These are phyloP conservation scores for Apiotrichum gamsii DNA, from an alignment of 1,284 basidiomycete genomes.

Conservation along the genomic window DNA sequence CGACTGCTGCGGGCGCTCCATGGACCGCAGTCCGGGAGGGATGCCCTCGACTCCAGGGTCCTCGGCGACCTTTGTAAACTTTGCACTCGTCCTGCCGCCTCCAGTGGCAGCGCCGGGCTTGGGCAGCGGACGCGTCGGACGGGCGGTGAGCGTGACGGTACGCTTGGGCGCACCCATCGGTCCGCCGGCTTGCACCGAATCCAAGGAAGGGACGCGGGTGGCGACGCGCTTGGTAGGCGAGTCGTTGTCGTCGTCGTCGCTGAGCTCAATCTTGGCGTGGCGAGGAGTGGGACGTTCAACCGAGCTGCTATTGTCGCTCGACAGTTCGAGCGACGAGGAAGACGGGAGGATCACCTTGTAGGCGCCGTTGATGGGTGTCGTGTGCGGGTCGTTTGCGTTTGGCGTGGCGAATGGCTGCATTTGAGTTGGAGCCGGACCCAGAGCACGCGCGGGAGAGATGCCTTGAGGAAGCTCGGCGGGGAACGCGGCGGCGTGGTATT, in stretches of 20 bases:
- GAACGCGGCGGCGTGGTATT: neutral
- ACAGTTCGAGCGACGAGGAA: slow-evolving; percentile 7
- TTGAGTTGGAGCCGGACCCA: slow-evolving; percentile 37
- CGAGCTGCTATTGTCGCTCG: slow-evolving; percentile 10
- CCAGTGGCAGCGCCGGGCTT: slow-evolving; percentile 6
- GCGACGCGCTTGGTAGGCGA: slow-evolving; percentile 32
- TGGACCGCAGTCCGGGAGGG: slow-evolving; percentile 73
- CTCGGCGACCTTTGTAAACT: slow-evolving; percentile 40
- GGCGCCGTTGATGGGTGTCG: slow-evolving; percentile 5
- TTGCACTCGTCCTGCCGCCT: slow-evolving; percentile 31
- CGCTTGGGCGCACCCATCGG: neutral
- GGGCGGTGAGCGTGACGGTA: neutral
- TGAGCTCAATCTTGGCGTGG: slow-evolving; percentile 15
- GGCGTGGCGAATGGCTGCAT: slow-evolving; percentile 29
- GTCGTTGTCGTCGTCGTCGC: slow-evolving; percentile 39
- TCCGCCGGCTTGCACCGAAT: neutral
- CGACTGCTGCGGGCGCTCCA: slow-evolving; percentile 70
- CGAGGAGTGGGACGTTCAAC: slow-evolving; percentile 10
- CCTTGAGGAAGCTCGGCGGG: slow-evolving; percentile 19
- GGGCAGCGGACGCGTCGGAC: neutral
- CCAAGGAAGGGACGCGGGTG: slow-evolving; percentile 8
- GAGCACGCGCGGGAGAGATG: slow-evolving; percentile 41
- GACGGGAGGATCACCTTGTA: neutral
- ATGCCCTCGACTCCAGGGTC: slow-evolving; percentile 51
- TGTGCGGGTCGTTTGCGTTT: slow-evolving; percentile 10